Base-by-base conservation (phyloP, 2,329 filamentous ascomycete species). In the Albifimbria verrucaria region DNA sequence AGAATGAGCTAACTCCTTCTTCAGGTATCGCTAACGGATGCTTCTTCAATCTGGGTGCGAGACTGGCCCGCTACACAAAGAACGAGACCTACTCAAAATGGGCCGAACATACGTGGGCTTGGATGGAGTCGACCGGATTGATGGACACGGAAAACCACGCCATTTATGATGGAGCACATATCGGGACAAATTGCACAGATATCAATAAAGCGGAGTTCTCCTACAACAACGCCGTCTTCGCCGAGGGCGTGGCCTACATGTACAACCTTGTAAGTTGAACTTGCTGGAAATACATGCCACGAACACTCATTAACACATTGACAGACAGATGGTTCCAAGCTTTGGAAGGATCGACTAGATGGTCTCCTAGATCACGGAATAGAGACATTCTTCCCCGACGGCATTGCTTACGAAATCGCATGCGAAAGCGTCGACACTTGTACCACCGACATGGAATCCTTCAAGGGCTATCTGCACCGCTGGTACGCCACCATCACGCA, bases 21-120 rank as follows among this genome's bases (percentile, higher is more conserved):
- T n/a, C 39, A 70, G 65, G 77, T 54, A 79, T 84, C 53, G 80
- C 82, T 22, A 86, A 85, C 56, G 82, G 80, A 44, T 80, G 79
- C 62, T 83, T 85, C 67, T 86, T 86, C 72, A 83, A 86, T 64
- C 68, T 86, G 20, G 82, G 78, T n/a, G 82, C 89, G 17, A 82
- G 89, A 9, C 77, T 93, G 11, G 88, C 85, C 0, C 79, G 85
- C 10, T 92, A 90, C 69, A 89, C 86, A 0, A 74, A 74, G 26
- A 88, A 90, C 61, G 61, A 74, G 1, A 86, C 85, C 0, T 90
- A 90, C 59, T 73, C 76, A 2, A 73, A 85, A 6, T 86, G 83
- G 76, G 87, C 87, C 1, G 76, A 78, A 52, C 82, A 79, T 62
- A 77, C 78, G 1, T 90, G 80, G 72, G 75, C 89, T 42, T 87